Percentiles rank a stretch among this genome's conserved stretches.
Evolutionary conservation across 345 rosid genomes (phyloP).

Genomic region (Leavenworthia alabamica): DNA sequence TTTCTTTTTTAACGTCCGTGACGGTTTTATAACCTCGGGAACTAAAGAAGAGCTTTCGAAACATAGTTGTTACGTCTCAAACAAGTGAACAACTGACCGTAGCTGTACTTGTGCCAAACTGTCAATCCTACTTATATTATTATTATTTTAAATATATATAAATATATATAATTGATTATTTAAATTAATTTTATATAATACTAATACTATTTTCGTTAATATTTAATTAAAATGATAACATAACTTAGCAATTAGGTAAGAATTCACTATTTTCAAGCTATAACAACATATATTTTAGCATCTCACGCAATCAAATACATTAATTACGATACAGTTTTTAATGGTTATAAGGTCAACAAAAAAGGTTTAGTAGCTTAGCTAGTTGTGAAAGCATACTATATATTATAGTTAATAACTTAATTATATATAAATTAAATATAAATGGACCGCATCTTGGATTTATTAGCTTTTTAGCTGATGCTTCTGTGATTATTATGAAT

Average conservation of each 20-base stretch:
- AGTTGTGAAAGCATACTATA: not conserved
- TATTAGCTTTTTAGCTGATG: conserved; percentile 15
- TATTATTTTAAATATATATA: no score
- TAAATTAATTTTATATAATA: not conserved
- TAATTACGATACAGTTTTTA: not conserved
- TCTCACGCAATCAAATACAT: not conserved
- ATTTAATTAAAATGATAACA: not conserved
- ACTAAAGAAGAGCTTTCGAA: not conserved
- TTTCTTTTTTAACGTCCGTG: conserved; percentile 15
- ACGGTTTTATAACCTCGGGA: conserved; percentile 28
- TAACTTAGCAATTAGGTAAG: no score
- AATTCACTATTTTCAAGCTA: not conserved
- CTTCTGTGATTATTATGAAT: conserved; percentile 23
- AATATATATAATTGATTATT: no score
- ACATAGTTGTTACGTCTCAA: conserved; percentile 29
- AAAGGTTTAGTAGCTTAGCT: not conserved
- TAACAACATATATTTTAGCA: not conserved
- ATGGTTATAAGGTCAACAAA: conserved; percentile 1
- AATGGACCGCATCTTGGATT: conserved; percentile 20
- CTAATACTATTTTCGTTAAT: not conserved
- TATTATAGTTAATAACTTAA: not conserved
- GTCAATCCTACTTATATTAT: not conserved
- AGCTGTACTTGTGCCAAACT: not conserved
- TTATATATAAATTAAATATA: not conserved
- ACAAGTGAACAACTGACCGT: not conserved